Percentiles rank a stretch among this genome's conserved stretches.
Evolutionary conservation across 805 yeast species (phyloP).

Genomic region (Yamadazyma philogaea): DNA sequence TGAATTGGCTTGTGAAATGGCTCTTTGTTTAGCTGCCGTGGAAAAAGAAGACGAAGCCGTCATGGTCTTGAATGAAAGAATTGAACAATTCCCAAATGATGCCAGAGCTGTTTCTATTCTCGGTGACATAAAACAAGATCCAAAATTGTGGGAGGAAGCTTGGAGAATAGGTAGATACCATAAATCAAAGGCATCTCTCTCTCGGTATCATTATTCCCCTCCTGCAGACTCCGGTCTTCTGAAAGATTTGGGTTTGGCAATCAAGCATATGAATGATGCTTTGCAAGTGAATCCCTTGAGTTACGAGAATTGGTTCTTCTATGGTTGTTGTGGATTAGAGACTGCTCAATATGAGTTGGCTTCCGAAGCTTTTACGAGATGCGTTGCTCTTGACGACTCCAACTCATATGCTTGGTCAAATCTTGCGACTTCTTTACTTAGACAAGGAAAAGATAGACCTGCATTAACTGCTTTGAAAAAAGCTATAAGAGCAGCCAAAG

Average conservation of each 20-base stretch:
- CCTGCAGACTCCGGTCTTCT: constrained; percentile 52
- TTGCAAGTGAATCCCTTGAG: constrained; percentile 68
- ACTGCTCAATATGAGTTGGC: constrained; percentile 68
- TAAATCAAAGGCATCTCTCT: constrained; percentile 80
- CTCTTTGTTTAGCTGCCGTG: constrained; percentile 83
- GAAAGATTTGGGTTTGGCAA: constrained; percentile 51
- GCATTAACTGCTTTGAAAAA: constrained; percentile 82
- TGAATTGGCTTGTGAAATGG: constrained; percentile 74
- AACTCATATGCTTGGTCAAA: constrained; percentile 89
- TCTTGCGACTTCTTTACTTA: constrained; percentile 74
- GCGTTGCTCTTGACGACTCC: constrained; percentile 79
- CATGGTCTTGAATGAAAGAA: constrained; percentile 50
- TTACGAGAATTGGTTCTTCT: constrained; percentile 84
- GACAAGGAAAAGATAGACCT: constrained; percentile 61
- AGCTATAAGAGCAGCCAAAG: constrained; percentile 68
- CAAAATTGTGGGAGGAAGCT: constrained; percentile 73
- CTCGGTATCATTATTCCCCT: constrained; percentile 66
- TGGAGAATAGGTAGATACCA: constrained; percentile 85
- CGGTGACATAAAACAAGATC: constrained; percentile 82
- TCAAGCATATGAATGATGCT: constrained; percentile 71
- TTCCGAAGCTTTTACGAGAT: constrained; percentile 87
- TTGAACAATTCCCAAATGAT: constrained; percentile 61
- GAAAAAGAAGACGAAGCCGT: constrained; percentile 72
- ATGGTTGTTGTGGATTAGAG: constrained; percentile 88
- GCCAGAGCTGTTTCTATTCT: constrained; percentile 79